Percentiles rank a stretch among this genome's conserved stretches.
Conservation (phyloP, 75 land plant species). For the Ceratopteris richardii region DNA sequence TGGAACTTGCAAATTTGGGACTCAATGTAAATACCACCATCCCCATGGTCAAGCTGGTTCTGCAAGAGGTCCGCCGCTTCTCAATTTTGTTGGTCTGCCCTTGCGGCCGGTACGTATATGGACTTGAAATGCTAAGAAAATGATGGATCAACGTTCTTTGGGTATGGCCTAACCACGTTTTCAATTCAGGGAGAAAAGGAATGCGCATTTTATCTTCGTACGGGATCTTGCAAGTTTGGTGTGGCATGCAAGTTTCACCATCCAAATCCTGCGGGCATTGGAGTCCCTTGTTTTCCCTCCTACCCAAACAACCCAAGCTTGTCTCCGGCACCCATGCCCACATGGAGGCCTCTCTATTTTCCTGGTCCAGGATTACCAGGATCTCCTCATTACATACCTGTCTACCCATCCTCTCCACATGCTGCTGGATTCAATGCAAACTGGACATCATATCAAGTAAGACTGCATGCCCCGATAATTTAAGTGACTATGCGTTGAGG, state of each 20-base stretch:
- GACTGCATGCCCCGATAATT: too few species aligned
- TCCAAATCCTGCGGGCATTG: slow-evolving; percentile 51
- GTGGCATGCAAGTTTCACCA: slow-evolving; percentile 81
- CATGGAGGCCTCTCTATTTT: slow-evolving; percentile 32
- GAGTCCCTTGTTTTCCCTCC: slow-evolving; percentile 16
- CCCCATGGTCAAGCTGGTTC: slow-evolving; percentile 73
- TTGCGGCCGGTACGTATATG: slow-evolving; percentile 58
- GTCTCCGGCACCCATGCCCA: slow-evolving; percentile 14
- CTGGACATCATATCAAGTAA: slow-evolving; percentile 70
- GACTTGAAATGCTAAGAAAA: too few species aligned
- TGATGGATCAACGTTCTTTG: too few species aligned
- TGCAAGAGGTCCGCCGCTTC: slow-evolving; percentile 43
- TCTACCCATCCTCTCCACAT: slow-evolving; percentile 27
- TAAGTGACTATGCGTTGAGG: too few species aligned
- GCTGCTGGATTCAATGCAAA: slow-evolving; percentile 67
- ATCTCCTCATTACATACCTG: slow-evolving; percentile 27
- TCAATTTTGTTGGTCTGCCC: slow-evolving; percentile 74
- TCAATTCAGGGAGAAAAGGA: slow-evolving; percentile 53
- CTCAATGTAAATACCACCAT: slow-evolving; percentile 84
- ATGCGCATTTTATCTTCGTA: slow-evolving; percentile 76
- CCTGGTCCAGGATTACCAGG: slow-evolving; percentile 15
- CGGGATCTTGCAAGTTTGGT: slow-evolving; percentile 79
- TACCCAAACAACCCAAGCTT: slow-evolving; percentile 22
- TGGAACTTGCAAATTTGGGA: slow-evolving; percentile 87
- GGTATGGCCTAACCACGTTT: too few species aligned